Evolutionary conservation across 352 stramenopile species (phyloP), one percentile per base, ranked within the genome.

Genomic region (Phytopythium mirpurense): DNA sequence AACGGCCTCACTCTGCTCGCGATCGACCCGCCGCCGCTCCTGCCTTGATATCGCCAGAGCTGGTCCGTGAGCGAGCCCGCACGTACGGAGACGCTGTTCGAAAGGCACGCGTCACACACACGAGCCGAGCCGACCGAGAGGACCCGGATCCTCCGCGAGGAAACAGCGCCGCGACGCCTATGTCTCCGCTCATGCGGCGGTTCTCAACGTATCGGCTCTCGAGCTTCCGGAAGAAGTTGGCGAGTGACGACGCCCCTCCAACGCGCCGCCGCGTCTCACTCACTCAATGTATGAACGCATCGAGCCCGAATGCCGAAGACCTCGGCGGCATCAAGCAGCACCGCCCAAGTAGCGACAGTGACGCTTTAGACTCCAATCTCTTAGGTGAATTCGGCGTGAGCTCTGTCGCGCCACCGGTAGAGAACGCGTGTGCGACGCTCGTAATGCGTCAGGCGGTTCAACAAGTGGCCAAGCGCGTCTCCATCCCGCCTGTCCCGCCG

Each of bases 361-460:
- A 41, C 44, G 37, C 37, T 24, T 15, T 24, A 24, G n/a, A 6
- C 37, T 26, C 37, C 1, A 37, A 48, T 24, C 12, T 1, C 18
- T 40, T 18, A 2, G 47, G 7, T 42, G 36, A 11, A 16, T 19
- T 46, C 18, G 44, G 36, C 5, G 34, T 10, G 10, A 19, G 24
- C 7, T n/a, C 53, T 41, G 31, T 21, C 32, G 14, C 19, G 2
- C 18, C 32, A 3, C 32, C 29, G 29, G 21, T 49, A 6, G 44
- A 9, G 26, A 72, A 69, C 54, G 72, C 72, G 15, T 88, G 74
- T 23, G 57, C 65, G 26, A 86, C 77, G 32, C 65, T 84, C 5
- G 74, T 88, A 5, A 88, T 88, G 77, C 57, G 66, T 16, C 84
- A 85, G 21, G 73, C 71, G 0, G 71, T 71, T 8, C 59, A 75